phyloP scores from a whole-genome alignment of 2,329 filamentous ascomycete species.

The Colletotrichum ledebouriae region DNA sequence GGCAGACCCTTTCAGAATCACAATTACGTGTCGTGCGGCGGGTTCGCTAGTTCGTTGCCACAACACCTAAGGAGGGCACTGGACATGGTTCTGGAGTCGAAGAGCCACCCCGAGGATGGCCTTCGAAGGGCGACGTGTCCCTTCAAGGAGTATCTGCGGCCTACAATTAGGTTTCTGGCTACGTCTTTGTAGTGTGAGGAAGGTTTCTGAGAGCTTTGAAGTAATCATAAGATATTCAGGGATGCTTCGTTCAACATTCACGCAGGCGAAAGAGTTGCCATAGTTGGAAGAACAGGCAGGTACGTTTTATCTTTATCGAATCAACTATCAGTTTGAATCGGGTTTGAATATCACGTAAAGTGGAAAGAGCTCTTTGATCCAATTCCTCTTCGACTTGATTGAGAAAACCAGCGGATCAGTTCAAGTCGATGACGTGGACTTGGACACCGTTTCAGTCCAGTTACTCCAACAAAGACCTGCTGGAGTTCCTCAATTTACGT shows the following conservation, averaged over 20 bases:
- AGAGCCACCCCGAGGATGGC: not conserved
- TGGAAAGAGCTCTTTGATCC: not conserved
- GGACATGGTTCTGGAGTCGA: not conserved
- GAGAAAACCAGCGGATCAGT: not conserved
- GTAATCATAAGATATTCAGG: not conserved
- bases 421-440: not conserved
- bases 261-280: not conserved
- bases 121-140: not conserved
- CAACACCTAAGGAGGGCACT: not conserved
- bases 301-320: not conserved
- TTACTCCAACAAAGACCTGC: not conserved
- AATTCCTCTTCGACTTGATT: not conserved
- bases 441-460: not conserved
- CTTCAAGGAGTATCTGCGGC: not conserved
- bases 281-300: slow-evolving; percentile 1
- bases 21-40: not conserved
- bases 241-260: not conserved
- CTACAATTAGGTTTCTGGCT: not conserved
- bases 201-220: not conserved
- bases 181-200: too few relatives aligned
- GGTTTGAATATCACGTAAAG: not conserved
- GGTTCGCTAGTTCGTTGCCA: not conserved
- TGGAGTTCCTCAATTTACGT: slow-evolving; percentile 4
- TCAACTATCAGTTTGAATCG: too few relatives aligned
- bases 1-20: not conserved